Base-by-base conservation (phyloP, 2,329 filamentous ascomycete species). In the Beauveria varroae region DNA sequence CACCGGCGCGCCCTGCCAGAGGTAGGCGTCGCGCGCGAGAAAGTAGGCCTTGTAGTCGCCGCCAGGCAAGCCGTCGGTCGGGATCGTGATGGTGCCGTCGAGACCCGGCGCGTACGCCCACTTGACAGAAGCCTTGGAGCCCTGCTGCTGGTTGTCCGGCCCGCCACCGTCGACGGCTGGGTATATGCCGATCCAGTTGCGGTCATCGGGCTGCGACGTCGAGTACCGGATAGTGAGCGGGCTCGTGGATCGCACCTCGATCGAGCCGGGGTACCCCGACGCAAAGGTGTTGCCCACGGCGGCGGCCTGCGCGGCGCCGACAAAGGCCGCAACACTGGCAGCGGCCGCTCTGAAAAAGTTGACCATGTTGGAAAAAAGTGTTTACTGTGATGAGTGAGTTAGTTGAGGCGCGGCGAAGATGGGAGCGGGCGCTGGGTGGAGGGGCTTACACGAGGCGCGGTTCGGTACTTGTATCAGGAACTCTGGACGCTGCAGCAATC, bases 171-270 rank as follows among this genome's bases (percentile, higher is more conserved):
- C n/a, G 40, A 60, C 49, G 26, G 41, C 40, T 6, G 49, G 10
- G 24, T 51, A 63, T n/a, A 63, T 44, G 51, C 55, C 61, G 37
- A 63, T 51, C 61, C 61, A 63, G 52, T 63, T 63, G 28, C 26
- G 14, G 50, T 44, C 50, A n/a, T 59, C 28, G 22, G 61, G 61
- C n/a, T 54, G 50, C 37, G 61, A 59, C 5, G 61, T 62, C 18
- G 55, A 58, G 55, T 59, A 62, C 12, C 37, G 55, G 51, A 62
- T 53, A 3, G 47, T 52, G 41, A 59, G 61, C 37, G 61, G 61
- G 49, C 44, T 58, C 5, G 40, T 59, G 10, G 55, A 59, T 14
- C 9, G 7, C 26, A 59, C 47, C 30, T 50, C 8, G n/a, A 62
- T 46, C 14, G 56, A 53, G 43, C 61, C 61, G 1, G 30, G 52